phyloP scores from a whole-genome alignment of 352 stramenopile species.

The Thalassiosira sp. region DNA sequence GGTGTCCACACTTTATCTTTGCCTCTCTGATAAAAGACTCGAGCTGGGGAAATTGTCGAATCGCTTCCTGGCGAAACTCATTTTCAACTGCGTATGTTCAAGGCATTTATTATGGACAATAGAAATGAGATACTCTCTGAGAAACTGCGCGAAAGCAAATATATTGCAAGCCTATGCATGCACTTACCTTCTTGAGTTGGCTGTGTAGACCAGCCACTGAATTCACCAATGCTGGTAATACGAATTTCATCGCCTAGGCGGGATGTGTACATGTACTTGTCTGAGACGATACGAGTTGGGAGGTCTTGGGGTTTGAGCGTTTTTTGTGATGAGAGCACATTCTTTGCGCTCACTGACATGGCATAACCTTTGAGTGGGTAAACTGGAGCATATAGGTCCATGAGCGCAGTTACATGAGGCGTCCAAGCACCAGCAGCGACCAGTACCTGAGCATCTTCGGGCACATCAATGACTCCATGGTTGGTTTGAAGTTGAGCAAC shows the following conservation, averaged over 20 bases:
- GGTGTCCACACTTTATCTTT: constrained; percentile 37
- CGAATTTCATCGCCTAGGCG: constrained; percentile 46
- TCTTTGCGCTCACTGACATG: constrained; percentile 30
- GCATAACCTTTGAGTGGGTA: constrained; percentile 52
- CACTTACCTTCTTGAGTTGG: constrained; percentile 8
- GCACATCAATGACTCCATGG: constrained; percentile 20
- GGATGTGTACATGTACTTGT: constrained; percentile 45
- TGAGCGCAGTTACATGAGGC: constrained; percentile 24
- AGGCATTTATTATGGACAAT: neutral
- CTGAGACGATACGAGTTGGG: constrained; percentile 33
- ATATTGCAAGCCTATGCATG: neutral
- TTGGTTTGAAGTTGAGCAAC: constrained; percentile 38
- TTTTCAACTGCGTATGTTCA: constrained; percentile 10
- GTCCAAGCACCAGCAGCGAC: constrained; percentile 43
- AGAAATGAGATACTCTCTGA: neutral
- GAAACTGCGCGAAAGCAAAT: neutral
- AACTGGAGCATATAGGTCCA: constrained; percentile 40
- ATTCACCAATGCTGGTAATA: constrained; percentile 49
- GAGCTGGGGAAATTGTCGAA: constrained; percentile 33
- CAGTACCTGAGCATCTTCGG: constrained; percentile 24
- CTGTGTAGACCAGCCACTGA: constrained; percentile 36
- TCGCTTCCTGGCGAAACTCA: constrained; percentile 30
- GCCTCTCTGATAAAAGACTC: constrained; percentile 13
- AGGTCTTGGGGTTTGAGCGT: constrained; percentile 22
- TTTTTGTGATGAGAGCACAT: constrained; percentile 18